Evolutionary conservation across 129 eudicot genomes (phyloP), one percentile per base, ranked within the genome.

Genomic region (Centella asiatica): DNA sequence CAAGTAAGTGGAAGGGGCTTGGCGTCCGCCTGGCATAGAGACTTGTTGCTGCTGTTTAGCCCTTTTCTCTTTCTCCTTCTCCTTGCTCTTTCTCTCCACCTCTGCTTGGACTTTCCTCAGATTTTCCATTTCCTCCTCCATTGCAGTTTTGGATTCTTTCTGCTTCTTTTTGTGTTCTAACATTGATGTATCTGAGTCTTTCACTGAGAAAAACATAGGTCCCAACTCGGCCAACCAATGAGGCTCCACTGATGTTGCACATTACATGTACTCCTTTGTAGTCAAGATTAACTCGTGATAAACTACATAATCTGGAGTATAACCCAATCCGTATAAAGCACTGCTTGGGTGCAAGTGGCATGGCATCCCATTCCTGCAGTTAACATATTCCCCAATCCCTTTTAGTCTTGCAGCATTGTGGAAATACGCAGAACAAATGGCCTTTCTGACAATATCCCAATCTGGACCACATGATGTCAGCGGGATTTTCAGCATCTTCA

Each of bases 281-380:
- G 86, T 80, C 63, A 84, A 44, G 2, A 83, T 75, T 28, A 80
- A 53, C 70, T 83, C 90, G 9, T 83, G 90, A 33, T 83, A 83
- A 45, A 83, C 82, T 37, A 80, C 83, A 23, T 78, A 83, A 37
- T 80, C 83, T 0, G 90, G 86, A 0, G 79, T 77, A 58, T 77
- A 72, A 52, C 80, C 83, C n/a, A 80, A 53, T 12, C 86, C 83
- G 39, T 80, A 80, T 4, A 80, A 34, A 3, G 86, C 86, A 36
- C 86, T 80, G 44, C 86, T 83, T 11, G 83, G 83, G 40, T 83
- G 81, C 76, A 83, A 66, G 67, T 83, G 90, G 49, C 90, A 83
- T 0, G 90, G 90, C 79, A 83, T 74, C 44, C 83, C 86, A 23
- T 71, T 80, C 53, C 86, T 74, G 34, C 76, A 76, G 34, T 83